Percentiles rank a stretch among this genome's conserved stretches.
Evolutionary conservation across 164 flowering plant genomes (phyloP).

Genomic region (Vitis labrusca): DNA sequence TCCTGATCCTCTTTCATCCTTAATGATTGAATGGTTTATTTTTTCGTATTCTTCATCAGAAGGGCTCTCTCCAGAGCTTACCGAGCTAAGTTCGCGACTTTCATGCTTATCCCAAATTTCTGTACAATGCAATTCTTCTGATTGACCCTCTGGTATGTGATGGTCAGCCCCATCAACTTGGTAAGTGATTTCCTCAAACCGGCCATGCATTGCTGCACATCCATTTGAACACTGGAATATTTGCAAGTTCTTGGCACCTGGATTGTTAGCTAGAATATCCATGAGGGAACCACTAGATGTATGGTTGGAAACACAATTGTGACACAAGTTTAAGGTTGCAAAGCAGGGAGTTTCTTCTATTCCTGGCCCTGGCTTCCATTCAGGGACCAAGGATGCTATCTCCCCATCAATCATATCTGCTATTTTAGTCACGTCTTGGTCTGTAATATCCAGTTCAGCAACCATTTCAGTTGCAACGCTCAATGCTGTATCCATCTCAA

Average conservation of each 20-base stretch:
- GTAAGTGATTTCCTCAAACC: conserved; percentile 76
- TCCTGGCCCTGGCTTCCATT: conserved; percentile 45
- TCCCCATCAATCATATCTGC: conserved; percentile 60
- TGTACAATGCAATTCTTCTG: conserved; percentile 23
- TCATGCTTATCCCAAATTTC: conserved; percentile 50
- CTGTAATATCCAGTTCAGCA: conserved; percentile 53
- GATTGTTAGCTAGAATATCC: conserved; percentile 32
- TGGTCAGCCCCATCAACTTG: conserved; percentile 55
- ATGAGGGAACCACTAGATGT: conserved; percentile 54
- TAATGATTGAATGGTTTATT: conserved; percentile 3
- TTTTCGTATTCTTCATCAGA: conserved; percentile 40
- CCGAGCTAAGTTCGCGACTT: conserved; percentile 47
- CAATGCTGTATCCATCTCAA: conserved; percentile 53
- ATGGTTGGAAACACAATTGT: conserved; percentile 43
- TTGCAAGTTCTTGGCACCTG: conserved; percentile 22
- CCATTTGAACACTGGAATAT: conserved; percentile 43
- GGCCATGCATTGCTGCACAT: conserved; percentile 73
- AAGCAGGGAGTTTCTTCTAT: conserved; percentile 34
- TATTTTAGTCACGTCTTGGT: conserved; percentile 54
- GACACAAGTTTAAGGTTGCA: conserved; percentile 28
- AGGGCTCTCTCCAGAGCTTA: conserved; percentile 37
- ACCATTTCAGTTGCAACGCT: conserved; percentile 68
- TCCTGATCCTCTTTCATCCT: conserved; percentile 14
- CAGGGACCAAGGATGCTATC: conserved; percentile 48
- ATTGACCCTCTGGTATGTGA: conserved; percentile 32